Evolutionary conservation across 2,329 filamentous ascomycete species (phyloP), one percentile per base, ranked within the genome.

Genomic region (Aspergillus sp.): DNA sequence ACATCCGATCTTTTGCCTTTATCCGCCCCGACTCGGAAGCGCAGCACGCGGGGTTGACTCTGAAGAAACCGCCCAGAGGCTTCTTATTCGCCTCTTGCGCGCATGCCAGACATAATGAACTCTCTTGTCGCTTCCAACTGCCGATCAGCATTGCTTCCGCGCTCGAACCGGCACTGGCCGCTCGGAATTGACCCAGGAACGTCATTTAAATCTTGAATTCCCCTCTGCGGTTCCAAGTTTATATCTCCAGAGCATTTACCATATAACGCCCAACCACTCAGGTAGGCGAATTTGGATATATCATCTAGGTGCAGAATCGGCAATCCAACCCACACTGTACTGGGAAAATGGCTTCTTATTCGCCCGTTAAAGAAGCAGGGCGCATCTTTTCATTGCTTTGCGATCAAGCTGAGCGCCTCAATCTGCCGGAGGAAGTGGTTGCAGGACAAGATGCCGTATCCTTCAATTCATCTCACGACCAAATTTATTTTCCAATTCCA

Each of bases 401-500:
- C 55, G 67, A 69, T 11, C 71, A 75, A 58, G 67, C 70, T 0
- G 69, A 75, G 52, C 64, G 66, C 37, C 63, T 76, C 6, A 63
- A 58, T 55, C 58, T 76, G 35, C 74, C 74, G 4, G 21, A 65
- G 0, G 70, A 71, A 24, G 69, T 75, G 3, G 61, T 63, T 6
- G 61, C 65, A 23, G 68, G 68, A 37, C 70, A 70, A 51, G 66
- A 75, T 57, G 64, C 66, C 5, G 72, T 77, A 21, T 67, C 66
- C 1, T 77, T 77, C 57, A 70, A 69, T 27, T 70, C 74, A 4
- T 68, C 68, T 15, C 68, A 73, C 19, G 67, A 76, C 61, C 62
- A 73, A 45, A 68, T 75, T 24, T 77, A 76, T 56, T 76, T 69
- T 24, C 75, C 75, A 1, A 76, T 75, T 57, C 80, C 81, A 0